phyloP scores from a whole-genome alignment of 2,329 filamentous ascomycete genomes.

The Plectosphaerella sp. region DNA sequence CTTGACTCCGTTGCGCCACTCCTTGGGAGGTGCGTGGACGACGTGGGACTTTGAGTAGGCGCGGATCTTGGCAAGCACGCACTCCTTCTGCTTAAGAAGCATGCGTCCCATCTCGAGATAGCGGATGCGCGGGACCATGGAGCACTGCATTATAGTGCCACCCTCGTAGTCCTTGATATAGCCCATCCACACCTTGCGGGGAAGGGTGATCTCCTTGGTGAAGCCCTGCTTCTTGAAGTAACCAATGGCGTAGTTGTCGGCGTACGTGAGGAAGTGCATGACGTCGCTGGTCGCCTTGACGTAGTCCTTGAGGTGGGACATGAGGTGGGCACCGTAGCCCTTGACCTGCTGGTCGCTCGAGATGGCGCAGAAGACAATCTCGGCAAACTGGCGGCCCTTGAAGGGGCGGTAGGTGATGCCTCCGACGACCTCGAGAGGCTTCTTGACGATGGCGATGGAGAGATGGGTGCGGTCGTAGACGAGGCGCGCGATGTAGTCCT shows the following conservation, averaged over 20 bases:
- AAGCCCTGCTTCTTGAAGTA: constrained; percentile 99
- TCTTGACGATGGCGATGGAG: constrained; percentile 96
- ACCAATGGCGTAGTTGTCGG: constrained; percentile 97
- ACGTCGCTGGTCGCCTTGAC: constrained; percentile 95
- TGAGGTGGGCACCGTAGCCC: constrained; percentile 94
- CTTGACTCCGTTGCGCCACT: constrained; percentile 74
- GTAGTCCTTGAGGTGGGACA: constrained; percentile 97
- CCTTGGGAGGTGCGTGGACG: constrained; percentile 76
- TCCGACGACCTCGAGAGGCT: constrained; percentile 90
- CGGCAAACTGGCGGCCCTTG: constrained; percentile 85
- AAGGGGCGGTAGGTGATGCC: constrained; percentile 97
- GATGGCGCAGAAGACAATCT: constrained; percentile 98
- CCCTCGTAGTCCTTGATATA: constrained; percentile 99
- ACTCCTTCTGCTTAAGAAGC: constrained; percentile 96
- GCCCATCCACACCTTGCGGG: constrained; percentile 92
- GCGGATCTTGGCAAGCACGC: constrained; percentile 89
- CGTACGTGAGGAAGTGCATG: constrained; percentile 98
- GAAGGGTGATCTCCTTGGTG: constrained; percentile 94
- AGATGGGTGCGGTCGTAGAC: constrained; percentile 97
- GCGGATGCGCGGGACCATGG: constrained; percentile 90
- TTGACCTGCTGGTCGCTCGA: constrained; percentile 98
- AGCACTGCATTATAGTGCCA: constrained; percentile 98
- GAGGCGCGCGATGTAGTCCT: constrained; percentile 95
- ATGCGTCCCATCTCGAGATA: constrained; percentile 92
- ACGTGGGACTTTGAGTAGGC: constrained; percentile 86